A percentile compares a stretch with the other conserved stretches of the same genome.
Conservation (phyloP, 129 eudicot genomes). For the Flaveria bidentis region DNA sequence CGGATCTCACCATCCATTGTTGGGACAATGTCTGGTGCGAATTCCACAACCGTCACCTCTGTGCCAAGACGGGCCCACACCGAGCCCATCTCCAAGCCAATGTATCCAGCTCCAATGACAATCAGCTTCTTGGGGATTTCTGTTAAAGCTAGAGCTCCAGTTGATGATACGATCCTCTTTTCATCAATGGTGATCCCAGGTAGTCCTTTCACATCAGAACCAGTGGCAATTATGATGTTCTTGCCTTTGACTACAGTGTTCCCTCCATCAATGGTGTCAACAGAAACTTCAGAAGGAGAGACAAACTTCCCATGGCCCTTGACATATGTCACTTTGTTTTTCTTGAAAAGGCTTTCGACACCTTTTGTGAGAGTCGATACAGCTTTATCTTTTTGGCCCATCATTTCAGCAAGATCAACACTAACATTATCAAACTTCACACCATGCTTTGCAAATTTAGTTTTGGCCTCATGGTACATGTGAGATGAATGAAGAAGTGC, state of each 20-base stretch:
- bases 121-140: conserved; percentile 21
- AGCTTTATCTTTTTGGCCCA: conserved; percentile 94
- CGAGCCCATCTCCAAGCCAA: conserved; percentile 32
- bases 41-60: conserved; percentile 28
- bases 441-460: conserved; percentile 73
- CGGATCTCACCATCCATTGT: conserved; percentile 34
- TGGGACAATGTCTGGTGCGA: conserved; percentile 24
- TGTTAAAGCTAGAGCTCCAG: conserved; percentile 28
- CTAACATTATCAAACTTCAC: conserved; percentile 68
- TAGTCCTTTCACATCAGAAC: conserved; percentile 29
- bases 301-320: conserved; percentile 81
- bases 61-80: conserved; percentile 33
- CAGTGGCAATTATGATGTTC: conserved; percentile 31
- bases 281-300: conserved; percentile 71
- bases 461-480: conserved; percentile 88
- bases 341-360: conserved; percentile 80
- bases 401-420: conserved; percentile 82
- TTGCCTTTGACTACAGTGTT: conserved; percentile 23
- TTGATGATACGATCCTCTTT: conserved; percentile 27
- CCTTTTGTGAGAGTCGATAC: conserved; percentile 71
- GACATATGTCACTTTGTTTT: conserved; percentile 83
- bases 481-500: conserved; percentile 97
- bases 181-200: conserved; percentile 34
- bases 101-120: conserved; percentile 31
- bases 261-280: conserved; percentile 24